These are phyloP conservation scores for Mycena maculata DNA, from an alignment of 768 basidiomycete genomes.

Conservation along the genomic window DNA sequence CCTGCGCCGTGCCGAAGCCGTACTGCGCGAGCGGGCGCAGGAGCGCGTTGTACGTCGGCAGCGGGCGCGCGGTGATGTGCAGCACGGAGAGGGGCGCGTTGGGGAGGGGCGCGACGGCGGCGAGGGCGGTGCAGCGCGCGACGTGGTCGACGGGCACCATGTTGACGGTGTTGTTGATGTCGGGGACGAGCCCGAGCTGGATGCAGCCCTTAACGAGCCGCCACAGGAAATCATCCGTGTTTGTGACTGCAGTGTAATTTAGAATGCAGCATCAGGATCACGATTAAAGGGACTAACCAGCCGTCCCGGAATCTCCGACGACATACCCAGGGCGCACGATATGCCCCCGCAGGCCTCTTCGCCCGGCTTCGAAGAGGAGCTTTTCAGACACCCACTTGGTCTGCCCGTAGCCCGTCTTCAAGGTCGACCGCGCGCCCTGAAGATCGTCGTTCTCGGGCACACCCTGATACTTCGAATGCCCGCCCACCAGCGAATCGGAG, in stretches of 20 bases:
- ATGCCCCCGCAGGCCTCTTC: slow-evolving; percentile 83
- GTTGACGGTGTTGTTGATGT: slow-evolving; percentile 98
- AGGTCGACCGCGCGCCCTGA: slow-evolving; percentile 78
- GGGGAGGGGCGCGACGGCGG: slow-evolving; percentile 71
- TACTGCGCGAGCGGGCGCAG: slow-evolving; percentile 79
- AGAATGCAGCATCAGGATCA: background rate
- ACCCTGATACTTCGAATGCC: slow-evolving; percentile 62
- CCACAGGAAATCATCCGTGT: slow-evolving; percentile 99
- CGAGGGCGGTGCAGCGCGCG: slow-evolving; percentile 81
- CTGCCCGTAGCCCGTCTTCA: slow-evolving; percentile 96
- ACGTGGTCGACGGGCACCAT: slow-evolving; percentile 99
- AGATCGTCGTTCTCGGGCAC: slow-evolving; percentile 90
- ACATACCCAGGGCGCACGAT: slow-evolving; percentile 96
- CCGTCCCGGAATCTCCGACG: slow-evolving; percentile 89
- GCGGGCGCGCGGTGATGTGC: slow-evolving; percentile 88
- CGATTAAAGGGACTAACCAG: slow-evolving; percentile 64
- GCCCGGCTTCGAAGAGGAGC: slow-evolving; percentile 90
- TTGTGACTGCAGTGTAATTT: slow-evolving; percentile 73
- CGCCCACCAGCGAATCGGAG: slow-evolving; percentile 72
- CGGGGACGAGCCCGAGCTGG: slow-evolving; percentile 95
- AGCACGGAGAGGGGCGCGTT: slow-evolving; percentile 66
- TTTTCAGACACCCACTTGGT: slow-evolving; percentile 99
- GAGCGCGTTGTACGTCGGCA: slow-evolving; percentile 90
- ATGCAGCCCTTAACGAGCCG: slow-evolving; percentile 98
- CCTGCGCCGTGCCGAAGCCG: slow-evolving; percentile 81